These are phyloP conservation scores for Quercus mongolica DNA, from an alignment of 306 rosid species.

Conservation along the genomic window DNA sequence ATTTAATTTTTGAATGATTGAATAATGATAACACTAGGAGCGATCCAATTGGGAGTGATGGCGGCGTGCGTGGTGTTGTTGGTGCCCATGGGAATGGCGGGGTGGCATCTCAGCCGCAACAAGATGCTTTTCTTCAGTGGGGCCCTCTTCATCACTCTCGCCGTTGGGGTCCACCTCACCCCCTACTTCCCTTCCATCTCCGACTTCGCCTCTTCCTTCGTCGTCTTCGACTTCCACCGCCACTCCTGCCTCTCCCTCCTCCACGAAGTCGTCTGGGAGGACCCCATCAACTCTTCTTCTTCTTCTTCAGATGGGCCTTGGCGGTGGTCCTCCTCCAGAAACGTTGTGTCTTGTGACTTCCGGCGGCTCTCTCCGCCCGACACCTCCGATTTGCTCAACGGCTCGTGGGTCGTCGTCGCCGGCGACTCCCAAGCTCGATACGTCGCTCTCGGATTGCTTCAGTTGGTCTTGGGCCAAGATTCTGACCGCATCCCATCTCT, in stretches of 20 bases:
- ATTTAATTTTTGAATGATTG: no score
- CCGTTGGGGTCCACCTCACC: slow-evolving; percentile 87
- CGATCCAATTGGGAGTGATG: slow-evolving; percentile 64
- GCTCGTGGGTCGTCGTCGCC: slow-evolving; percentile 84
- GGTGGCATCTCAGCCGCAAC: slow-evolving; percentile 94
- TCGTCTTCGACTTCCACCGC: slow-evolving; percentile 56
- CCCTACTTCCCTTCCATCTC: slow-evolving; percentile 81
- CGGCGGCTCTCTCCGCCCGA: slow-evolving; percentile 51
- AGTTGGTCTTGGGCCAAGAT: slow-evolving; percentile 45
- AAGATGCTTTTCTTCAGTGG: slow-evolving; percentile 92
- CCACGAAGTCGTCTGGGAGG: slow-evolving; percentile 67
- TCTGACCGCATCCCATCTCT: slow-evolving; percentile 41
- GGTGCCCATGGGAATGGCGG: slow-evolving; percentile 98
- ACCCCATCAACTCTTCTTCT: slow-evolving; percentile 35
- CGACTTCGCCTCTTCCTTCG: slow-evolving; percentile 57
- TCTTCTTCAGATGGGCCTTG: slow-evolving; percentile 35
- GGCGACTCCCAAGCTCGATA: slow-evolving; percentile 90
- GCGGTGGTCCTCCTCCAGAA: slow-evolving; percentile 51
- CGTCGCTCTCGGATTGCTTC: slow-evolving; percentile 49
- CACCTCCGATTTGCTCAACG: slow-evolving; percentile 76
- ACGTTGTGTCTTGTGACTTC: slow-evolving; percentile 55
- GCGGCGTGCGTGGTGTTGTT: slow-evolving; percentile 87
- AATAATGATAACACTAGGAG: slow-evolving; percentile 55
- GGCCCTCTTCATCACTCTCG: slow-evolving; percentile 87
- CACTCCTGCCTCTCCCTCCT: slow-evolving; percentile 64